Evolutionary conservation across 2,329 filamentous ascomycete genomes (phyloP), one percentile per base, ranked within the genome.

Genomic region (Phaeoacremonium minimum): DNA sequence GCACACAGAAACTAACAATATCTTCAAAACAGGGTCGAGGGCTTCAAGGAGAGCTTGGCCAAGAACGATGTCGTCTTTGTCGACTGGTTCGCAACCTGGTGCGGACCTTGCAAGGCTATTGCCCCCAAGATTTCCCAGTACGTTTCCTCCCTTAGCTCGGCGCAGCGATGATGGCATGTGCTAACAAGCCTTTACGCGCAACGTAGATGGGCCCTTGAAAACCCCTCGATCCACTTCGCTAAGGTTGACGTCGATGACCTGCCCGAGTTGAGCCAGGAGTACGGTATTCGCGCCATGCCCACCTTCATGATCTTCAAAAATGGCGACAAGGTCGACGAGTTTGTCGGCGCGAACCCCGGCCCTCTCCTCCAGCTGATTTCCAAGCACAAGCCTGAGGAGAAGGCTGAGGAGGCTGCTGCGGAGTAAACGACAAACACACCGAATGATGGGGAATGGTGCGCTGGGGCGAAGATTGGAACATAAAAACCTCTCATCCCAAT

Each of bases 21-120:
- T 36, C 15, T 28, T 9, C 18, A 15, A n/a, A n/a, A 34, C 41
- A 57, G 51, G 30, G 4, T 29, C 16, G 42, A 36, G 9, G 38
- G 52, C 34, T 61, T 58, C 48, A 58, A 61, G 48, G 57, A 59
- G 47, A 53, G 57, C 22, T 51, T 67, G 35, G 56, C 58, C 32
- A 51, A 52, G 41, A 47, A 64, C 38, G 53, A 53, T 19, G 49
- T 85, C 46, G 76, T 95, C 50, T 68, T 96, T 43, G 69, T 97
- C 54, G 91, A 97, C 71, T 89, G 80, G 69, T 89, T 85, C 63
- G 90, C 90, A 38, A 80, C 71, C 45, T 96, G 90, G 90, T 97
- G 91, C 71, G 89, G 88, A 42, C 91, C 91, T 42, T 97, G 91
- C 84, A 95, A 90, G 73, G 75, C 82, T 52, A 93, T 96, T 53